These are phyloP conservation scores for Pythium guiyangense DNA, from an alignment of 352 stramenopile genomes.

Conservation along the genomic window DNA sequence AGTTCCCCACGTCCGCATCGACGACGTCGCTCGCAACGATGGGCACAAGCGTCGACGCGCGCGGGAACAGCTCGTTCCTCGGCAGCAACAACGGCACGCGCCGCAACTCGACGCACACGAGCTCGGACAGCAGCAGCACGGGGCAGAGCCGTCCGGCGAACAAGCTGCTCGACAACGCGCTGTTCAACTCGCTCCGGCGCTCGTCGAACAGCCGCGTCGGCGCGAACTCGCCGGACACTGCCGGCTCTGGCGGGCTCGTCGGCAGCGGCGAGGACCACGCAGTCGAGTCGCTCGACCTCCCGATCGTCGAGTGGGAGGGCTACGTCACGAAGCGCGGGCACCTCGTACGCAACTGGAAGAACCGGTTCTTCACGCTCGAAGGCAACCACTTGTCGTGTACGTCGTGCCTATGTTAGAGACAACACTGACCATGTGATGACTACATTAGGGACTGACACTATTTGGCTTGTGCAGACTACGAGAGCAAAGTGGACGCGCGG, in stretches of 20 bases:
- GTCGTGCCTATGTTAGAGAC: constrained; percentile 10
- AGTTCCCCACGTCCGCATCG: constrained; percentile 43
- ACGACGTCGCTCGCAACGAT: constrained; percentile 56
- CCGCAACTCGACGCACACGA: constrained; percentile 26
- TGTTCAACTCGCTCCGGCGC: constrained; percentile 58
- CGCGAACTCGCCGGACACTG: constrained; percentile 8
- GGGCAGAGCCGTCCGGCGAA: constrained; percentile 34
- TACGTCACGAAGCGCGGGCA: constrained; percentile 89
- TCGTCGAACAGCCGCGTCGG: constrained; percentile 34
- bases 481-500: constrained; percentile 85
- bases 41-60: constrained; percentile 8
- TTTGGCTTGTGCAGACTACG: constrained; percentile 79
- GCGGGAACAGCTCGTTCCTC: constrained; percentile 15
- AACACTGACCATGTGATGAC: not conserved
- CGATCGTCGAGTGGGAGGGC: constrained; percentile 86
- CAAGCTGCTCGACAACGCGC: constrained; percentile 30
- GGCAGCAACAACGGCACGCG: constrained; percentile 1
- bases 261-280: constrained; percentile 36
- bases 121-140: constrained; percentile 38
- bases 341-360: constrained; percentile 87
- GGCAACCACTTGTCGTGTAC: constrained; percentile 81
- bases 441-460: too few species aligned
- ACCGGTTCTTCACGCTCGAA: constrained; percentile 85
- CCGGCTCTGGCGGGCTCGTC: not conserved
- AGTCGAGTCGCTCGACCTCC: constrained; percentile 80